Conservation (phyloP, 2,329 filamentous ascomycete species). For the Aspergillus neotritici region DNA sequence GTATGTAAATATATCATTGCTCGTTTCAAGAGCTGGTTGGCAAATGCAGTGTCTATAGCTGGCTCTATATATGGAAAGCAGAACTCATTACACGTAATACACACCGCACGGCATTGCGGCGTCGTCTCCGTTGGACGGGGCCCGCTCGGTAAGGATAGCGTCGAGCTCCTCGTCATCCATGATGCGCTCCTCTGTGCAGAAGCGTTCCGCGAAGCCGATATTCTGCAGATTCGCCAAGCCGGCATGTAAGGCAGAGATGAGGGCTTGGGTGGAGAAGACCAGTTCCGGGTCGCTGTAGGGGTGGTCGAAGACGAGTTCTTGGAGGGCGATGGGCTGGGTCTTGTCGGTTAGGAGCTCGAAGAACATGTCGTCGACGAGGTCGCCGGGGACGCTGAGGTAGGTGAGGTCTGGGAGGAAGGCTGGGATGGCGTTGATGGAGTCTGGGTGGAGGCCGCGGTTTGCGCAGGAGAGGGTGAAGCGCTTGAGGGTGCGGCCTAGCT, state of each 20-base stretch:
- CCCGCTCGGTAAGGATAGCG: conserved; percentile 18
- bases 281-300: conserved; percentile 14
- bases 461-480: conserved; percentile 21
- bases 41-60: neutral
- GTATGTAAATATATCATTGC: neutral
- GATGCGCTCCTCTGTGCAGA: conserved; percentile 14
- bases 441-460: conserved; percentile 21
- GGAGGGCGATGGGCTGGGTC: conserved; percentile 16
- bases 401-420: conserved; percentile 21
- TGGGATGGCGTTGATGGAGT: conserved; percentile 23
- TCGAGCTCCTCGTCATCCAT: conserved; percentile 25
- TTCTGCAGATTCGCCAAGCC: conserved; percentile 22
- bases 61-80: conserved; percentile 16
- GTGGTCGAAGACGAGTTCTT: conserved; percentile 25
- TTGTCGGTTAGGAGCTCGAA: conserved; percentile 20
- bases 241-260: conserved; percentile 19
- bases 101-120: neutral
- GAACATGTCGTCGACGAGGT: conserved; percentile 23
- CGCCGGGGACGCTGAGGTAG: conserved; percentile 29
- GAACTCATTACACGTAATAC: conserved; percentile 6
- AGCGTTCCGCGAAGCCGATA: conserved; percentile 25
- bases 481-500: conserved; percentile 16
- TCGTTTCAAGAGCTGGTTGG: neutral
- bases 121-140: neutral
- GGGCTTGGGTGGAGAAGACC: conserved; percentile 16